These are phyloP conservation scores for Achaetomiella virescens DNA, from an alignment of 495 filamentous ascomycete species.

Conservation along the genomic window DNA sequence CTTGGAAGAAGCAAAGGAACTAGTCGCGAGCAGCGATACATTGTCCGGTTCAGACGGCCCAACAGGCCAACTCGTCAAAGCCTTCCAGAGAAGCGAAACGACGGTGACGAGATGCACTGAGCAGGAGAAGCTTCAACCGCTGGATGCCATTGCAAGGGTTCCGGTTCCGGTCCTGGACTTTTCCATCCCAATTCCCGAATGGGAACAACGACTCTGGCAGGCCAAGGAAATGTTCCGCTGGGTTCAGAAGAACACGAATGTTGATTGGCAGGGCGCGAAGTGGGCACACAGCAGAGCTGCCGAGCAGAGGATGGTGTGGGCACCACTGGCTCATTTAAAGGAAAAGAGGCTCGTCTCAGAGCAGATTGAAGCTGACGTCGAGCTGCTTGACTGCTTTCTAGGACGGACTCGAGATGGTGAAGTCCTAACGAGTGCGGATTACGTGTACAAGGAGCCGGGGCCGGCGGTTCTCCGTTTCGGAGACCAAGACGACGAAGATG, in stretches of 20 bases:
- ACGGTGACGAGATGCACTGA: conserved; percentile 41
- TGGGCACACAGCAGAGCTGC: conserved; percentile 40
- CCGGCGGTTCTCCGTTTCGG: conserved; percentile 46
- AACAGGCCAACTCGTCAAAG: conserved; percentile 35
- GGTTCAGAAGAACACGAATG: conserved; percentile 23
- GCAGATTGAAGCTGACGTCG: conserved; percentile 31
- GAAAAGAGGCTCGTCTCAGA: conserved; percentile 21
- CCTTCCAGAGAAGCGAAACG: conserved; percentile 42
- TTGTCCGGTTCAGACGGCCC: conserved; percentile 17
- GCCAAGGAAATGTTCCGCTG: conserved; percentile 24
- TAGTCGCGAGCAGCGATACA: conserved; percentile 21
- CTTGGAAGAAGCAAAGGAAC: conserved; percentile 17
- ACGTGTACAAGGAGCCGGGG: conserved; percentile 47
- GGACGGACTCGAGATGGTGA: conserved; percentile 12
- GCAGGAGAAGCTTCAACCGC: conserved; percentile 57
- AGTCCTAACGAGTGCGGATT: conserved; percentile 35
- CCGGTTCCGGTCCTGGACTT: conserved; percentile 57
- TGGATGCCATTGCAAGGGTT: conserved; percentile 51
- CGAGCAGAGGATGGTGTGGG: conserved; percentile 44
- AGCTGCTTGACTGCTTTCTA: conserved; percentile 21
- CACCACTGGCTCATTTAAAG: conserved; percentile 35
- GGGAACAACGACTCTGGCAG: conserved; percentile 35
- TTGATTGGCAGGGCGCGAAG: conserved; percentile 23
- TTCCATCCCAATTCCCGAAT: conserved; percentile 49
- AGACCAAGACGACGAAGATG: conserved; percentile 40